Evolutionary conservation across 139 green algal species (phyloP).

Genomic region (Coccomyxa sp.): DNA sequence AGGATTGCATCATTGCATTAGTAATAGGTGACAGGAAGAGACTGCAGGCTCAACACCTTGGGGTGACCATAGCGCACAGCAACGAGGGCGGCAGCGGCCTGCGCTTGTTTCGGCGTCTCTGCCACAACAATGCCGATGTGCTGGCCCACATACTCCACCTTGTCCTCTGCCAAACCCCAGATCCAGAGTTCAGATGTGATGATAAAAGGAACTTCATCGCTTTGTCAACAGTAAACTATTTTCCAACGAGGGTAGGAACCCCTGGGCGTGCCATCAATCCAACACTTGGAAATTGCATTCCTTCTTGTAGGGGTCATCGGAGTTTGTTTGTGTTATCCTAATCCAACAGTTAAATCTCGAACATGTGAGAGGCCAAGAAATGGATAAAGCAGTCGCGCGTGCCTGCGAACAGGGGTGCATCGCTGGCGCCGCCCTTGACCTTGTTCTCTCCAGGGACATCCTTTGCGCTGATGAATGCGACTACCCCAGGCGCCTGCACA

Average conservation of each 20-base stretch:
- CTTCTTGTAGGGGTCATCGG: no score
- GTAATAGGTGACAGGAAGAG: no score
- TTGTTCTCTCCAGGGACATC: constrained; percentile 40
- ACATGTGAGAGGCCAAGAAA: no score
- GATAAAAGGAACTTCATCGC: no score
- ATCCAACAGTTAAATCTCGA: no score
- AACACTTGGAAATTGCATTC: no score
- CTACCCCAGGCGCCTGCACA: constrained; percentile 12
- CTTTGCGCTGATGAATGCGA: constrained; percentile 30
- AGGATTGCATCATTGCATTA: no score
- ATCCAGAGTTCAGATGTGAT: no score
- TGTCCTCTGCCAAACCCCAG: constrained; percentile 22
- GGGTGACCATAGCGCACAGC: background rate
- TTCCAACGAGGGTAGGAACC: no score
- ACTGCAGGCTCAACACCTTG: background rate
- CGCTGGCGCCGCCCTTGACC: constrained; percentile 10
- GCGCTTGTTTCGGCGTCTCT: background rate
- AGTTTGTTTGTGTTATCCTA: no score
- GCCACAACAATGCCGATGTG: constrained; percentile 41
- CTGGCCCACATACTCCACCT: constrained; percentile 32
- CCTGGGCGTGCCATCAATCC: no score
- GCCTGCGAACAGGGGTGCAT: constrained; percentile 21
- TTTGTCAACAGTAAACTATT: no score
- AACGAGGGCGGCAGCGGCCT: background rate
- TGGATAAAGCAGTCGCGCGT: constrained; percentile 14